Evolutionary conservation across 257 asterid species (phyloP), one percentile per base, ranked within the genome.

Genomic region (Jaltomata sinuosa): DNA sequence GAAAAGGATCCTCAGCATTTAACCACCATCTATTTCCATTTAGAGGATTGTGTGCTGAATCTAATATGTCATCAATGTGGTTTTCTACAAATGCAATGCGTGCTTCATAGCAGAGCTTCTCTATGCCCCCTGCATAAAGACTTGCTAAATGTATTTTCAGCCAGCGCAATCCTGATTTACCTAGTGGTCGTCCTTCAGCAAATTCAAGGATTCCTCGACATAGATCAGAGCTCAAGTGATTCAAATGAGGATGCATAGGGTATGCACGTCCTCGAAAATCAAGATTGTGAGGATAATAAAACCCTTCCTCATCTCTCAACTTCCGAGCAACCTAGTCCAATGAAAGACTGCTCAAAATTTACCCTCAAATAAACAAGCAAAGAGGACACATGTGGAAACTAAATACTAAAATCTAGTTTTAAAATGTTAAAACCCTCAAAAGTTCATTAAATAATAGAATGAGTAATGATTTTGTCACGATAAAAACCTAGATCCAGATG

Each of bases 261-360:
- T 96, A 96, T 83, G 99, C 99, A 76, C 99, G 97, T 82, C 99
- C 99, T 80, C 99, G 93, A 80, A 96, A 96, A 92, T 96, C 99
- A 82, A 96, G 93, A 92, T 96, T 96, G 91, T 96, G 99, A 53
- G 99, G 98, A 90, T 93, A 96, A 87, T 93, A 96, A 87, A 96
- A 94, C 29, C 98, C 99, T 84, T 94, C 97, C 86, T 96, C 99
- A 22, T 92, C 98, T 91, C 90, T 96, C 97, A 96, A 89, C 88
- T 92, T 92, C 82, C 94, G 94, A 85, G 99, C 99, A 84, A 96
- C 99, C 99, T 96, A 91, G 64, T 85, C 86, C 15, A 90, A 52
- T 88, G 81, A 80, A 82, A 84, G 71, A 74, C 81, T 29, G 36
- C 74, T 87, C 84, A 88, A 22, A 40, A 57, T 83, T 53, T 77